phyloP scores from a whole-genome alignment of 495 filamentous ascomycete species.

The Neurospora sp. region DNA sequence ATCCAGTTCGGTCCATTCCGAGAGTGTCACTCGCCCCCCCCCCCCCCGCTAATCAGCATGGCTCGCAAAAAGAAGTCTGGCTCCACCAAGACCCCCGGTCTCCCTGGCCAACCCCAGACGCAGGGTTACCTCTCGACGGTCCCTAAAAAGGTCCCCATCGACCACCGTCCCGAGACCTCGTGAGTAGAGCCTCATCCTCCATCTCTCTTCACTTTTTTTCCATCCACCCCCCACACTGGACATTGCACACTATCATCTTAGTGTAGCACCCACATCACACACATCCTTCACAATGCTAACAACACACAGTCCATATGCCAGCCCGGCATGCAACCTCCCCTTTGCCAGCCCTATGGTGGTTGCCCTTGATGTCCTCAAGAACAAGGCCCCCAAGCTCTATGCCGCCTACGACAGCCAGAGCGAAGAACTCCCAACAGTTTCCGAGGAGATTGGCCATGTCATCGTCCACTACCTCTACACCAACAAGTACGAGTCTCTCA shows the following conservation, averaged over 20 bases:
- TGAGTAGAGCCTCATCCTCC: slow-evolving; percentile 2
- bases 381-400: slow-evolving; percentile 22
- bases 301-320: slow-evolving; percentile 19
- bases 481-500: slow-evolving; percentile 22
- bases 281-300: slow-evolving; percentile 5
- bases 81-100: not conserved
- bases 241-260: not conserved
- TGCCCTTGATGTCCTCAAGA: slow-evolving; percentile 18
- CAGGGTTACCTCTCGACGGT: not conserved
- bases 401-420: slow-evolving; percentile 19
- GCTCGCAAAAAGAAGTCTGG: not conserved
- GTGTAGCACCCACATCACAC: not conserved
- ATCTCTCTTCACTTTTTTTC: not conserved
- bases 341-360: slow-evolving; percentile 22
- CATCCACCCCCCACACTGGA: not conserved
- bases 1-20: not conserved
- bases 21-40: not conserved
- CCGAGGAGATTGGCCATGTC: slow-evolving; percentile 25
- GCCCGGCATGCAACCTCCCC: slow-evolving; percentile 20
- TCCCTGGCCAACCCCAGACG: not conserved
- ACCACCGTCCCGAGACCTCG: slow-evolving; percentile 23
- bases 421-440: slow-evolving; percentile 17
- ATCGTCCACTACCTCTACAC: slow-evolving; percentile 27
- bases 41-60: not conserved
- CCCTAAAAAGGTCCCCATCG: slow-evolving; percentile 3